Evolutionary conservation across 2,329 filamentous ascomycete species (phyloP), one percentile per base, ranked within the genome.

Genomic region (Botryotinia convoluta): DNA sequence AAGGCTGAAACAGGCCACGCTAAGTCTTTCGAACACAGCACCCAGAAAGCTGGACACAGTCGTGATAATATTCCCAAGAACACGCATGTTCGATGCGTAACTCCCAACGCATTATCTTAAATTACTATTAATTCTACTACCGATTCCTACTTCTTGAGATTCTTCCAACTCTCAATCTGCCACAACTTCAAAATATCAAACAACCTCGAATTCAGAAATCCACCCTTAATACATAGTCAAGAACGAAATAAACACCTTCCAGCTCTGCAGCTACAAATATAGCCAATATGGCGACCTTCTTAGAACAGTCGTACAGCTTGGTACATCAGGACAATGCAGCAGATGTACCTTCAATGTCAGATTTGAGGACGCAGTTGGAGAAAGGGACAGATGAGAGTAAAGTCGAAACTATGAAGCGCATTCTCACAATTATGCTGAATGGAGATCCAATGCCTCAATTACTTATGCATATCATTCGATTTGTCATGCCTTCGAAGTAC

Each of bases 401-500:
- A 87, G 87, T 95, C 83, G 94, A 97, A 78, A 97, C 94, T 74
- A 97, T 97, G 94, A 97, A 96, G 90, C 92, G 91, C 85, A 94
- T 99, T 82, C 86, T 98, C 82, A 97, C 93, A 76, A 90, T 98
- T 82, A 98, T 99, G 96, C 90, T 99, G 81, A 98, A 98, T 83
- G 96, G 96, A 78, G 95, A 99, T 82, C 91, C 96, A 59, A 96
- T 99, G 92, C 92, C 95, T 39, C 91, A 94, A 78, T 88, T 99
- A 32, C 90, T 99, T 79, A 99, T 99, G 96, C 96, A 98, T 86
- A 99, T 99, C 81, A 99, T 99, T 83, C 94, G 96, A 83, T 99
- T 99, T 83, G 95, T 99, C 79, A 99, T 99, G 96, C 96, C 96
- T 22, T 97, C 94, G 76, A 98, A 97, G 86, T 94, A 93, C 84